Conservation (phyloP, 2,329 filamentous ascomycete genomes). For the Fusarium praegraminearum region DNA sequence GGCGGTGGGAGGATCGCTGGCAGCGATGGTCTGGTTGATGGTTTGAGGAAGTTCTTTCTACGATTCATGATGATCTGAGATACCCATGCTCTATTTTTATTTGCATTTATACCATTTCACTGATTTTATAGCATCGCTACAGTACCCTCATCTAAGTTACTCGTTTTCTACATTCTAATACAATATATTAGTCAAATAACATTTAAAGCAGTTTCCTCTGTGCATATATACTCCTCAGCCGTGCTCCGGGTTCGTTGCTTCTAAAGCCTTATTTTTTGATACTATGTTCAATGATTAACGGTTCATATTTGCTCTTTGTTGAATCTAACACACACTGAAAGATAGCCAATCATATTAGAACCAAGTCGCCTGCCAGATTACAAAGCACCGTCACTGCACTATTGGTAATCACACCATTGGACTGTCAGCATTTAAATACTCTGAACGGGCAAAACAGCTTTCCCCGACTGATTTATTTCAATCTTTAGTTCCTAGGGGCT, state of each 20-base stretch:
- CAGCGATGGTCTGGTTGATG: constrained; percentile 18
- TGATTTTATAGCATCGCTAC: neutral
- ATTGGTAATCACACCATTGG: neutral
- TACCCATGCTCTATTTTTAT: constrained; percentile 23
- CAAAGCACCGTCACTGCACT: neutral
- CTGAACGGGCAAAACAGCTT: neutral
- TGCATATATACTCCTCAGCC: too few species aligned
- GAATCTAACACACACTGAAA: too few species aligned
- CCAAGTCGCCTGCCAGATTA: too few species aligned
- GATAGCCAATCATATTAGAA: neutral
- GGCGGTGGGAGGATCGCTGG: constrained; percentile 14
- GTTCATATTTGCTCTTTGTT: neutral
- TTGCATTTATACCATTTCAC: neutral
- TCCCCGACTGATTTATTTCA: too few species aligned
- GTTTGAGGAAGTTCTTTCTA: constrained; percentile 6
- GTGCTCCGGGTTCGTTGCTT: neutral
- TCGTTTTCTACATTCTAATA: neutral
- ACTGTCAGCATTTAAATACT: neutral
- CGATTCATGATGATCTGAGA: constrained; percentile 20
- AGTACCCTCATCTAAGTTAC: neutral
- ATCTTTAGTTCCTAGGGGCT: too few species aligned
- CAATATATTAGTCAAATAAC: too few species aligned
- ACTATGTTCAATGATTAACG: neutral
- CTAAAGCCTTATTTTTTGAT: neutral
- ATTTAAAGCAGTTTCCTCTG: neutral